Base-by-base conservation (phyloP, 1,284 basidiomycete genomes). In the Meripilus lineatus region DNA sequence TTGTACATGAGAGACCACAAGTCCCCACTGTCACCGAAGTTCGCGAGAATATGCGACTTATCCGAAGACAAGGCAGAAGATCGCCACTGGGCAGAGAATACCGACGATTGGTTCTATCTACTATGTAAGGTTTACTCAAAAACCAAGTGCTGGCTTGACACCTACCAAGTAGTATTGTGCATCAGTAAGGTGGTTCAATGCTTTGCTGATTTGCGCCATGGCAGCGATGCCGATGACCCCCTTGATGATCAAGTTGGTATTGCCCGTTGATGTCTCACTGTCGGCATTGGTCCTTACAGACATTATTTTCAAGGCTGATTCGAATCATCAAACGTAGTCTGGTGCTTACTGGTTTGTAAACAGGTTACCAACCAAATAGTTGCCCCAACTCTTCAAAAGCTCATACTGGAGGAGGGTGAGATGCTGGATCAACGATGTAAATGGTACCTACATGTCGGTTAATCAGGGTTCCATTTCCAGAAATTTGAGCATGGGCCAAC, bases 161-260 rank as follows among this genome's bases (percentile, higher is more conserved):
- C 28, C n/a, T n/a, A n/a, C n/a, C n/a, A n/a, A n/a, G 20, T 23
- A 45, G 11, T 13, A 5, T 5, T 14, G 13, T 7, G 11, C 24
- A 81, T 50, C 43, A 13, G 28, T 21, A 4, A 10, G 15, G 7
- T 32, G 20, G 5, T 23, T 23, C 13, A 40, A 15, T 5, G 37
- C 37, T 17, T 32, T 11, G n/a, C 38, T 35, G 30, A 45, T 45
- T 13, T 32, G 17, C 18, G 44, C 20, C 44, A 45, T 45, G 5
- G 44, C 44, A 17, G 25, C 30, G 6, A 45, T 30, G 8, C 44
- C 44, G n/a, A 45, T 45, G 38, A 45, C 41, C 21, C 44, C 44
- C 28, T 88, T 87, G 64, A 87, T 79, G 1, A 83, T 83, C 17
- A 86, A 70, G 53, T 89, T 85, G 10, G 84, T 86, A n/a, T n/a